Base-by-base conservation (phyloP, 2,329 filamentous ascomycete species). In the Chalaropsis thielavioides region DNA sequence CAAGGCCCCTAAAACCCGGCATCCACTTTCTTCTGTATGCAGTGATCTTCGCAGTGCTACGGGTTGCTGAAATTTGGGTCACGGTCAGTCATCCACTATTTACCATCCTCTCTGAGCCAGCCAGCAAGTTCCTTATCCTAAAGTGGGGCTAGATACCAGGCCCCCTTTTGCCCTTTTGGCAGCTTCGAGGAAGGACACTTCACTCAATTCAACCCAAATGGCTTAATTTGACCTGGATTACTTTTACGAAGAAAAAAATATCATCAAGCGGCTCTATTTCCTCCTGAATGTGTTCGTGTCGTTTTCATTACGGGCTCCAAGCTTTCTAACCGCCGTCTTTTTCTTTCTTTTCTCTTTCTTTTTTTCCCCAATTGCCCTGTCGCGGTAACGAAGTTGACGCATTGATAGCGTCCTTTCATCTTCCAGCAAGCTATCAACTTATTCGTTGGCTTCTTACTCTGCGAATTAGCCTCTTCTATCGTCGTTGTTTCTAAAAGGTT, bases 241-340 rank as follows among this genome's bases (percentile, higher is more conserved):
- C 31, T 38, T 38, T 51, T 41, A 44, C 59, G 2, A 27, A 49
- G 40, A 62, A 38, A 62, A 62, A 62, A 63, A 62, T 60, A 66
- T 58, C 60, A 60, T 49, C 41, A 49, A 38, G 60, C 38, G 51
- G 43, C 61, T 43, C 51, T 58, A 24, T 44, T 46, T 65, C 44
- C 56, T 61, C 60, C 66, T 65, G 51, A 63, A 65, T 62, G 51
- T 24, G 63, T 64, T 67, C 66, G 63, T 63, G 63, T 62, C 49
- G 60, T 62, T 63, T 67, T 51, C 62, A 58, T 51, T 31, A 31
- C 59, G 38, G 35, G 56, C 62, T 44, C 58, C 64, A 61, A 65
- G 58, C 51, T 60, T 65, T n/a, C 59, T 38, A 15, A 44, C 51
- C 31, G 27, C 51, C 49, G 41, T 64, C 43, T 41, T 43, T 40